These are phyloP conservation scores for Boletus patriciae DNA, from an alignment of 768 basidiomycete species.

Conservation along the genomic window DNA sequence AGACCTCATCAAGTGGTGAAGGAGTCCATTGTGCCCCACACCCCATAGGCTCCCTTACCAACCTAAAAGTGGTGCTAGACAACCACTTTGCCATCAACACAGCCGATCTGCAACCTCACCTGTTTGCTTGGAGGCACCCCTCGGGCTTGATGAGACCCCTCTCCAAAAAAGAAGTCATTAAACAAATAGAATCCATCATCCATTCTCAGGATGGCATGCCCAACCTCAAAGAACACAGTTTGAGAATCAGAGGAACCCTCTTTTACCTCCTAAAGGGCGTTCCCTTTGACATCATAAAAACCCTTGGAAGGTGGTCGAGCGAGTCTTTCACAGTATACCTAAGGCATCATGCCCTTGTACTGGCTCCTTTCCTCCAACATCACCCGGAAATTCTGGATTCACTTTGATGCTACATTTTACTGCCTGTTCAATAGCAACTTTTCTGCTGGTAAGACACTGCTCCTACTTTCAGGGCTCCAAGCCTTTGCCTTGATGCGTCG, in stretches of 20 bases:
- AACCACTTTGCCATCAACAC: not conserved
- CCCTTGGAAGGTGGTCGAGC: not conserved
- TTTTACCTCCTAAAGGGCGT: not conserved
- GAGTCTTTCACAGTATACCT: not conserved
- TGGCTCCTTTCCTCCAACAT: not conserved
- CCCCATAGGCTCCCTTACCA: accelerated
- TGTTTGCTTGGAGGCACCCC: conserved; percentile 4
- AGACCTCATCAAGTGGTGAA: not conserved
- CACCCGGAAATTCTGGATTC: accelerated
- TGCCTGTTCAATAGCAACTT: not conserved
- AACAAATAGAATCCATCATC: not conserved
- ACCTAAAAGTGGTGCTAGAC: not conserved
- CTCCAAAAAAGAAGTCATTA: not conserved
- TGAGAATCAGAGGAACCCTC: not conserved
- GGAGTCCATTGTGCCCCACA: not conserved
- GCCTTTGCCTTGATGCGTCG: too few relatives aligned
- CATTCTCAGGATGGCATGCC: not conserved
- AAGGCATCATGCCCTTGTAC: not conserved
- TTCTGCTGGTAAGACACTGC: too few relatives aligned
- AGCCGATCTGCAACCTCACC: not conserved
- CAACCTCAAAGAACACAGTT: conserved; percentile 2
- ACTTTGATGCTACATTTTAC: not conserved
- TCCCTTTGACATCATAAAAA: not conserved
- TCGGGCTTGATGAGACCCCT: not conserved
- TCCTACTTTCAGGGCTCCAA: too few relatives aligned